Evolutionary conservation across 148 eudicot genomes (phyloP), one percentile per base, ranked within the genome.

Genomic region (Diospyros lotus): DNA sequence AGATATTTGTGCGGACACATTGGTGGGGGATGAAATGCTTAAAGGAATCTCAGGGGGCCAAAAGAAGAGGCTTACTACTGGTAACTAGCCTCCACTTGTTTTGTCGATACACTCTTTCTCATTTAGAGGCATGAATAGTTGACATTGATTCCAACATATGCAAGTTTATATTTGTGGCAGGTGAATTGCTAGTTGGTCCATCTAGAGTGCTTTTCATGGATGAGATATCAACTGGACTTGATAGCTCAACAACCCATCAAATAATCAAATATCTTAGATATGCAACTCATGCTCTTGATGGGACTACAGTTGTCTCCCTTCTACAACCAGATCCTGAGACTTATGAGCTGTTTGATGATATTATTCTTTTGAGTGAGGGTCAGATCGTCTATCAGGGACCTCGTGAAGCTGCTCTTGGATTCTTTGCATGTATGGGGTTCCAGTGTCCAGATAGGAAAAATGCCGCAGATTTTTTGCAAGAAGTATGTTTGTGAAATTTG

Each of bases 21-120:
- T 90, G 84, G 97, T 92, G 71, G 97, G 97, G 66, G 96, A 90
- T 83, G 98, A 92, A 79, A 92, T 92, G 98, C 87, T 89, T 42
- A 94, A 90, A 88, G 98, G 98, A 56, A 94, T 94, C 69, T 94
- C 98, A 63, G 98, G 98, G 51, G 98, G 98, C 70, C 98, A 94
- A 86, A 94, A 91, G 89, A 94, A 89, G 87, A 85, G 98, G 76
- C 91, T 94, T 8, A 89, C 98, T 38, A 89, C 98, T 4, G 98
- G 98, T 93, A 86, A 41, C 17, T 64, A 80, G 12, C 6, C 68
- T 70, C 61, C 28, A 60, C 54, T 66, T 39, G 50, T 77, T 66
- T 66, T 41, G 62, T 59, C 51, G 68, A 38, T 71, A 18, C 39
- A 43, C 6, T 42, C 54, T 40, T 53, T 38, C 60, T 58, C 28